These are phyloP conservation scores for Thielaviopsis ethacetica DNA, from an alignment of 2,329 filamentous ascomycete genomes.

Conservation along the genomic window DNA sequence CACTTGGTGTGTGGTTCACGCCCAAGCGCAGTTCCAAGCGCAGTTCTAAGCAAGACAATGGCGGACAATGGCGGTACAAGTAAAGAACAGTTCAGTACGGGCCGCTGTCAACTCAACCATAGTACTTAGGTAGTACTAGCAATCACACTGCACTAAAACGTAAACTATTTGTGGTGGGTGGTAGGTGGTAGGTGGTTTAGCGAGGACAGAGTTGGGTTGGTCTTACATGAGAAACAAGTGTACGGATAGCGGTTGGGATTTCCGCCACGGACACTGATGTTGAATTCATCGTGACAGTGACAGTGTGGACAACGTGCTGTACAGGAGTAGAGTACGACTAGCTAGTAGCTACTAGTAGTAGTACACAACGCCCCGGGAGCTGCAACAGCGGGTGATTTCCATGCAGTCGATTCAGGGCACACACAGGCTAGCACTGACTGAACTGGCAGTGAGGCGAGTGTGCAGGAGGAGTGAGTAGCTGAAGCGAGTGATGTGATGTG, in stretches of 20 bases:
- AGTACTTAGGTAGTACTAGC: too few species aligned
- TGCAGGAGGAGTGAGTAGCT: too few species aligned
- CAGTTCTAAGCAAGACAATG: too few species aligned
- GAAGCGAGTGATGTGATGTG: too few species aligned
- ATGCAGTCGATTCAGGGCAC: background rate
- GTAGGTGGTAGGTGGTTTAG: background rate
- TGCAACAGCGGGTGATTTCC: background rate
- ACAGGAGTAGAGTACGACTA: background rate
- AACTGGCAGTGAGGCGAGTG: too few species aligned
- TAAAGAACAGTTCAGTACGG: background rate
- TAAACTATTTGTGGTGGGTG: background rate
- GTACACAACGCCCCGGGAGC: background rate
- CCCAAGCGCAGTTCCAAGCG: background rate
- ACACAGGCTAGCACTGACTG: too few species aligned
- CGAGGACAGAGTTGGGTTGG: background rate
- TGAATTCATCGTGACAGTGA: constrained; percentile 39
- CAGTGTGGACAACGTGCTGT: too few species aligned
- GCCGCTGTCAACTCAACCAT: background rate
- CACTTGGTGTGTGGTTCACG: background rate
- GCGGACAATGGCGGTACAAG: background rate
- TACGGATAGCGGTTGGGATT: constrained; percentile 74
- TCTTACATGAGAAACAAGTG: constrained; percentile 69
- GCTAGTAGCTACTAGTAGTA: background rate
- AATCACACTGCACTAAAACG: background rate
- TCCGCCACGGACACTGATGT: constrained; percentile 69